Percentiles rank a stretch among this genome's conserved stretches.
phyloP scores from a whole-genome alignment of 1,139 yeast genomes.

The Yamadazyma kanchanaburiensis region DNA sequence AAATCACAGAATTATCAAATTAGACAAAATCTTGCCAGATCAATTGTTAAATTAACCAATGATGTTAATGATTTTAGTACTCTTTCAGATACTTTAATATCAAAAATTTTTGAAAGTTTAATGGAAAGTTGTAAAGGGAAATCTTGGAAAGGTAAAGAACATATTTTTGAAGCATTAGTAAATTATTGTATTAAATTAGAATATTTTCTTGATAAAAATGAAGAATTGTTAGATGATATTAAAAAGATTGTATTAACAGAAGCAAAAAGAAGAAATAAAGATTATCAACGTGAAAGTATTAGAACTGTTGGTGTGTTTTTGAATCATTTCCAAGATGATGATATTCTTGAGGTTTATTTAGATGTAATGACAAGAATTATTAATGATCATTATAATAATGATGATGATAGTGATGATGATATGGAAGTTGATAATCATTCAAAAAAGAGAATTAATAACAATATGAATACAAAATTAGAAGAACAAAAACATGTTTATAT shows the following conservation, averaged over 20 bases:
- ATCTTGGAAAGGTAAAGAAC: slow-evolving; percentile 87
- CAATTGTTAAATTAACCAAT: slow-evolving; percentile 62
- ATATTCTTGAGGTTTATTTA: slow-evolving; percentile 35
- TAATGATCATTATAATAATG: slow-evolving; percentile 28
- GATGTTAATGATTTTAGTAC: slow-evolving; percentile 31
- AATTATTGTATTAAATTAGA: slow-evolving; percentile 49
- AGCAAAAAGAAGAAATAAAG: slow-evolving; percentile 63
- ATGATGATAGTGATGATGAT: slow-evolving; percentile 26
- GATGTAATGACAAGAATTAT: slow-evolving; percentile 33
- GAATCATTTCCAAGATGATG: slow-evolving; percentile 36
- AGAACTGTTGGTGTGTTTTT: slow-evolving; percentile 48
- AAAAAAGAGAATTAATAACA: slow-evolving; percentile 11
- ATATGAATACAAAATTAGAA: slow-evolving; percentile 23
- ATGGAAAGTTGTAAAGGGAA: slow-evolving; percentile 70
- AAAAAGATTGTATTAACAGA: slow-evolving; percentile 53
- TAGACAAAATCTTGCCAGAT: slow-evolving; percentile 68
- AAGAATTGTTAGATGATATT: slow-evolving; percentile 28
- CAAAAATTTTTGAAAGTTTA: slow-evolving; percentile 50
- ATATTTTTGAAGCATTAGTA: slow-evolving; percentile 67
- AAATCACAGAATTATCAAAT: slow-evolving; percentile 60
- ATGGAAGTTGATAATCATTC: slow-evolving; percentile 17
- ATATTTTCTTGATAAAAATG: slow-evolving; percentile 20
- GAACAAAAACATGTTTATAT: slow-evolving; percentile 32
- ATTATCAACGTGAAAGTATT: slow-evolving; percentile 57
- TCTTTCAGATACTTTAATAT: slow-evolving; percentile 21